phyloP scores from a whole-genome alignment of 768 basidiomycete species.

The Pleurotus ostreatus region DNA sequence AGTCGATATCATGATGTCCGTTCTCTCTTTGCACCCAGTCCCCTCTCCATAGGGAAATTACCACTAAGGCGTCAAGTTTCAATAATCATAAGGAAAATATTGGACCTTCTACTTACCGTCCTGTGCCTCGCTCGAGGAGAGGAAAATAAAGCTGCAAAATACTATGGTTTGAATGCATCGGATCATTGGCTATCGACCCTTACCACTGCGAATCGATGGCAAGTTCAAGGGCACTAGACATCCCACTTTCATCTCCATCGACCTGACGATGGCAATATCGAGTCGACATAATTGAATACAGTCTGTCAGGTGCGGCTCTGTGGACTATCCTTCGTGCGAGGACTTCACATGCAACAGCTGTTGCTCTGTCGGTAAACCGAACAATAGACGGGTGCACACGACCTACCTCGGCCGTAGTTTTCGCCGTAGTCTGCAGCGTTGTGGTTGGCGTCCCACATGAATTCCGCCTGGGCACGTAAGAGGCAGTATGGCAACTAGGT shows the following conservation, averaged over 20 bases:
- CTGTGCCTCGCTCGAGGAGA: slow-evolving; percentile 84
- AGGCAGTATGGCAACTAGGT: slow-evolving; percentile 77
- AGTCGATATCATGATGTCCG: slow-evolving; percentile 73
- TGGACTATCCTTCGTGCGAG: slow-evolving; percentile 81
- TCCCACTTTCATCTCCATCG: slow-evolving; percentile 75
- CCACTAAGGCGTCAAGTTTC: slow-evolving; percentile 44
- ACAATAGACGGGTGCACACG: slow-evolving; percentile 3
- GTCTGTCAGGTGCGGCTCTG: slow-evolving; percentile 52
- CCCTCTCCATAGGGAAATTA: slow-evolving; percentile 80
- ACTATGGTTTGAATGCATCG: too few species aligned
- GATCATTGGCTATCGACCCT: background rate
- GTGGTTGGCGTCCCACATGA: slow-evolving; percentile 76
- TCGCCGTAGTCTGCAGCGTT: slow-evolving; percentile 87
- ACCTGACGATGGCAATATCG: slow-evolving; percentile 67
- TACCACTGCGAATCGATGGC: slow-evolving; percentile 94
- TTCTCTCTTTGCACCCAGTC: slow-evolving; percentile 77
- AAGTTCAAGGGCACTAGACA: slow-evolving; percentile 76
- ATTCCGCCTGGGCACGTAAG: slow-evolving; percentile 72
- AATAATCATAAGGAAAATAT: background rate
- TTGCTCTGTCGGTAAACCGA: background rate
- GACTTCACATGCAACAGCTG: slow-evolving; percentile 81
- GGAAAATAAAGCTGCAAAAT: slow-evolving; percentile 61
- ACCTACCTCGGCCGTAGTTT: slow-evolving; percentile 71
- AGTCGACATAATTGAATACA: slow-evolving; percentile 71
- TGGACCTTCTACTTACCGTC: slow-evolving; percentile 44